Evolutionary conservation across 345 rosid species (phyloP), one percentile per base, ranked within the genome.

Genomic region (Microcos paniculata): DNA sequence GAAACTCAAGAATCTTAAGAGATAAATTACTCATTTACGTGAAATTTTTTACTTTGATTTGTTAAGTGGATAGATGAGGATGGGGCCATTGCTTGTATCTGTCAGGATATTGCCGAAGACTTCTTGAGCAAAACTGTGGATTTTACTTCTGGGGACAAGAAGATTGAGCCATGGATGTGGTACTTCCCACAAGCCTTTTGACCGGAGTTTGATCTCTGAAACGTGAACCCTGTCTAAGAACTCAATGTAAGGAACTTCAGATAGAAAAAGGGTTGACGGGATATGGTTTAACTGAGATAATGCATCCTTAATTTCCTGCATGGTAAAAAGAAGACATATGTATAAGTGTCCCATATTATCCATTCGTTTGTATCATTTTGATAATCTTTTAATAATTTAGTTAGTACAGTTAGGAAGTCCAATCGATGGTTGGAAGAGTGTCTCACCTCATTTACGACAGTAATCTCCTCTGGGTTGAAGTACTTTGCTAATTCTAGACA

Each of bases 161-260:
- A 95, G 99, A 83, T 95, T 95, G 65, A 95, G 93, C 99, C 99
- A 95, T 76, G 98, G 99, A 78, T 95, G 98, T 6, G 99, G 99
- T 74, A 95, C 93, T 81, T 93, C 98, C 99, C 97, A 95, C 66
- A 93, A 85, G 71, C 99, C 99, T 81, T 90, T 91, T 18, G 96
- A 84, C 77, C 92, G 75, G 26, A 95, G 85, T 73, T 91, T 91
- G 57, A 90, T 78, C 90, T 95, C 99, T 0, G 98, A 93, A 48
- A 84, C 85, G 69, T 93, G 97, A 73, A 95, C 99, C 77, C 99
- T 88, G 80, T 95, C 98, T 81, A 95, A 81, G 89, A 95, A 95
- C 55, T 90, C 90, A 62, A 87, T 61, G 72, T 91, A 95, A 61
- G 93, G 70, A 76, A 90, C 97, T 80, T 93, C 98, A 64, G 97